phyloP scores from a whole-genome alignment of 1,284 basidiomycete species.

The Ceratobasidium sp. region DNA sequence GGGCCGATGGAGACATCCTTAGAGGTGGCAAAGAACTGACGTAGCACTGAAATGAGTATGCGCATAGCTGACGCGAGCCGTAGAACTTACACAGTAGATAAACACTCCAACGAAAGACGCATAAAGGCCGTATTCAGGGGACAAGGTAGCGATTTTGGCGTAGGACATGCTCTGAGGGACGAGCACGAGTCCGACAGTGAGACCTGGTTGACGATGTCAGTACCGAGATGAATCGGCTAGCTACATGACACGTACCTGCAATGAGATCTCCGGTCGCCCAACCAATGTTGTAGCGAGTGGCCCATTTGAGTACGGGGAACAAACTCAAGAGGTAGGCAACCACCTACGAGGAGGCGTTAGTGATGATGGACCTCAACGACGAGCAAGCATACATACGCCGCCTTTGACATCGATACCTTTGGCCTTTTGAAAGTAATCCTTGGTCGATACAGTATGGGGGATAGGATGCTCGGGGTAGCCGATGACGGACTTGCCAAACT shows the following conservation, averaged over 20 bases:
- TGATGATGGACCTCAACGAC: conserved; percentile 8
- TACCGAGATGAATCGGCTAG: background rate
- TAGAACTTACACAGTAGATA: conserved; percentile 73
- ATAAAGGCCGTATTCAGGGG: conserved; percentile 92
- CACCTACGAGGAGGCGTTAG: conserved; percentile 57
- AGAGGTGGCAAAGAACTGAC: conserved; percentile 89
- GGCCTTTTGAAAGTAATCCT: conserved; percentile 62
- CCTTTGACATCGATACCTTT: conserved; percentile 54
- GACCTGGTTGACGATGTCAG: conserved; percentile 54
- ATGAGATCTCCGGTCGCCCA: conserved; percentile 84
- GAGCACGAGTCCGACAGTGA: conserved; percentile 91
- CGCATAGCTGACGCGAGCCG: conserved; percentile 8
- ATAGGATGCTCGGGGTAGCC: conserved; percentile 68
- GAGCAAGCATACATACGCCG: conserved; percentile 36
- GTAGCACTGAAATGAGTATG: conserved; percentile 8
- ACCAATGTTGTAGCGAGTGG: conserved; percentile 80
- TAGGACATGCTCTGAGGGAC: conserved; percentile 82
- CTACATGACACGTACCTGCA: conserved; percentile 59
- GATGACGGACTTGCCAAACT: conserved; percentile 63
- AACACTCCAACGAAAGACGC: conserved; percentile 92
- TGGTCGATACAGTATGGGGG: conserved; percentile 63
- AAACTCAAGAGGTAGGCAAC: conserved; percentile 71
- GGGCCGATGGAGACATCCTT: conserved; percentile 97
- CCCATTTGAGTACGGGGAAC: conserved; percentile 88
- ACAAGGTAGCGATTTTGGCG: conserved; percentile 82